These are phyloP conservation scores for Carex arenaria DNA, from an alignment of 202 grass and related monocot genomes.

Conservation along the genomic window DNA sequence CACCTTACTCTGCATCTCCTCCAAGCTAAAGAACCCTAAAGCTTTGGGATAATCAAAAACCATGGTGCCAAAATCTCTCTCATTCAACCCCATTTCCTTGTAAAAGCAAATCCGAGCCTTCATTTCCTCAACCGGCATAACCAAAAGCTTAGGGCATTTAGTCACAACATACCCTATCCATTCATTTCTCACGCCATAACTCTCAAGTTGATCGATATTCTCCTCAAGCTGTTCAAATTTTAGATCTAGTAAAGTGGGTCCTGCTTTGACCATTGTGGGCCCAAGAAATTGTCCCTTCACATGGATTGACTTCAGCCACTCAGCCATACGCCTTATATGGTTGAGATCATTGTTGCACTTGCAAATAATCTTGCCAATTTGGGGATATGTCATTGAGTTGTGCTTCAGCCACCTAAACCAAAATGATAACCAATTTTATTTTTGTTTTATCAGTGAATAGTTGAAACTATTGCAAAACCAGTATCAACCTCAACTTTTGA, in stretches of 20 bases:
- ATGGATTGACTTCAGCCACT: constrained; percentile 78
- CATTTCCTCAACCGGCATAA: constrained; percentile 51
- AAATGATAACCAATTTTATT: background rate
- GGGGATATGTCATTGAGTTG: constrained; percentile 71
- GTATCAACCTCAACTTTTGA: too few species aligned
- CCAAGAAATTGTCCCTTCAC: constrained; percentile 82
- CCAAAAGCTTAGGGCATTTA: constrained; percentile 64
- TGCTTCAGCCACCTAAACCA: constrained; percentile 96
- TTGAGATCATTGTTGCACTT: constrained; percentile 58
- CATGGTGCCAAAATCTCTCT: constrained; percentile 88
- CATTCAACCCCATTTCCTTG: constrained; percentile 69
- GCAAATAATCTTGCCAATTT: constrained; percentile 76
- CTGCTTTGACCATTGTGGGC: constrained; percentile 47
- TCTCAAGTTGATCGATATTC: constrained; percentile 47
- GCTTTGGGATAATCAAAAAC: constrained; percentile 87
- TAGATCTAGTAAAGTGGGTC: constrained; percentile 40
- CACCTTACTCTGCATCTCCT: constrained; percentile 99
- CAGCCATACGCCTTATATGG: constrained; percentile 46
- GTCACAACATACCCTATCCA: constrained; percentile 75
- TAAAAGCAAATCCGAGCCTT: constrained; percentile 63
- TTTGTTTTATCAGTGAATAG: background rate
- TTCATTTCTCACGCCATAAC: constrained; percentile 60
- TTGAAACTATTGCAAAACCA: background rate
- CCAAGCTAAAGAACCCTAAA: constrained; percentile 69
- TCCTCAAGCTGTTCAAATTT: constrained; percentile 65